A percentile compares a stretch with the other conserved stretches of the same genome.
phyloP scores from a whole-genome alignment of 106 monocot genomes.

The Dendrobium chrysotoxum region DNA sequence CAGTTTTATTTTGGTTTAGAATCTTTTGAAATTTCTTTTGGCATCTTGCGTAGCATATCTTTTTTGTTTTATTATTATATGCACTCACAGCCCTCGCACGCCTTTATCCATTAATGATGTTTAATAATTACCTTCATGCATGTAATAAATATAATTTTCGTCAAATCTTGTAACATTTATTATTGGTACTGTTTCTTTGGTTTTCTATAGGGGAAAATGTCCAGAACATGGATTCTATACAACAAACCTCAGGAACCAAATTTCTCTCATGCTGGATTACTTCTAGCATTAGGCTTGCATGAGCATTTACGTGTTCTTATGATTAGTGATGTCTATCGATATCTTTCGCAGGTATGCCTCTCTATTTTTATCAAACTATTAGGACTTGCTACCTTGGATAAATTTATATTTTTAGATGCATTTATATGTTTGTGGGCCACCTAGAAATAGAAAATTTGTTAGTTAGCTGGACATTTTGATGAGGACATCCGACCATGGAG shows the following conservation, averaged over 20 bases:
- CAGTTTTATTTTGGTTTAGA: not conserved
- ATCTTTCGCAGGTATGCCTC: conserved; percentile 64
- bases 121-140: not conserved
- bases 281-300: conserved; percentile 89
- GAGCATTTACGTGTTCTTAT: conserved; percentile 72
- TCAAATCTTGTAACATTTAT: not conserved
- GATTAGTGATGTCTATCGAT: conserved; percentile 66
- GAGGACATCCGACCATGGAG: no score
- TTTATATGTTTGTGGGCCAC: not conserved
- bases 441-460: not conserved
- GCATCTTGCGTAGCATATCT: not conserved
- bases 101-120: not conserved
- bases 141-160: not conserved
- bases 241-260: conserved; percentile 85
- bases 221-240: conserved; percentile 87
- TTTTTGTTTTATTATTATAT: not conserved
- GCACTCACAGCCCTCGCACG: not conserved
- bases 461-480: not conserved
- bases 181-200: conserved; percentile 3
- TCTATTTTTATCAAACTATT: not conserved
- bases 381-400: not conserved
- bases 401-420: not conserved
- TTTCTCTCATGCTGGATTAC: conserved; percentile 81
- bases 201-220: conserved; percentile 71
- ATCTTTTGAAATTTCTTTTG: not conserved